Evolutionary conservation across 495 filamentous ascomycete genomes (phyloP).

Genomic region (Neurospora sp.): DNA sequence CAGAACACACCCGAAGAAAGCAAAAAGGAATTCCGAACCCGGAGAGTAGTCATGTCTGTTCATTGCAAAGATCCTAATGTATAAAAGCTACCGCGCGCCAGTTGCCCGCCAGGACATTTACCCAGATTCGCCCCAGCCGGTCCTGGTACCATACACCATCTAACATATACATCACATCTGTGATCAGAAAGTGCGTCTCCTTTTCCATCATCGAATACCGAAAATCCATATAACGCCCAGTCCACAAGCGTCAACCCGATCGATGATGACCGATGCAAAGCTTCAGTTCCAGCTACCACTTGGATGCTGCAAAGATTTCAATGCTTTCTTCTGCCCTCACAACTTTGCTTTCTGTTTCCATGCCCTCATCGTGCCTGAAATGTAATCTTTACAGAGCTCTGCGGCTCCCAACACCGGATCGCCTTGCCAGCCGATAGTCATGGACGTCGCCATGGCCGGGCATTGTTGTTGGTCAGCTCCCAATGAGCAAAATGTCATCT

Average conservation of each 20-base stretch:
- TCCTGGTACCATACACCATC: neutral
- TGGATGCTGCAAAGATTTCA: neutral
- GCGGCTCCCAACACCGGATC: neutral
- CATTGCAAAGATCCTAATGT: neutral
- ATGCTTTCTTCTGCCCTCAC: neutral
- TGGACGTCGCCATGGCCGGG: neutral
- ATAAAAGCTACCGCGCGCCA: neutral
- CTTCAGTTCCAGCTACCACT: neutral
- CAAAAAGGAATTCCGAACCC: neutral
- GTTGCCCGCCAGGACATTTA: neutral
- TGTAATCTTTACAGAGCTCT: neutral
- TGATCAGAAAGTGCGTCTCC: neutral
- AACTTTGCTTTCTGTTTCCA: neutral
- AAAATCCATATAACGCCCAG: neutral
- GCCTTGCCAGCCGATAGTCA: neutral
- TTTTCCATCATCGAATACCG: neutral
- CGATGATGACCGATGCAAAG: neutral
- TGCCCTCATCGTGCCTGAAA: neutral
- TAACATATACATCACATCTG: neutral
- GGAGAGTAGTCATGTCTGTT: neutral
- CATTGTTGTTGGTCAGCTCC: neutral
- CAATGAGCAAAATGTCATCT: slow-evolving; percentile 1
- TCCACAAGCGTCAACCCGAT: neutral
- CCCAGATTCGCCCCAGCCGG: neutral
- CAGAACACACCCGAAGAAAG: neutral